phyloP scores from a whole-genome alignment of 2,329 filamentous ascomycete species.

The Phyllosticta ampelicida region DNA sequence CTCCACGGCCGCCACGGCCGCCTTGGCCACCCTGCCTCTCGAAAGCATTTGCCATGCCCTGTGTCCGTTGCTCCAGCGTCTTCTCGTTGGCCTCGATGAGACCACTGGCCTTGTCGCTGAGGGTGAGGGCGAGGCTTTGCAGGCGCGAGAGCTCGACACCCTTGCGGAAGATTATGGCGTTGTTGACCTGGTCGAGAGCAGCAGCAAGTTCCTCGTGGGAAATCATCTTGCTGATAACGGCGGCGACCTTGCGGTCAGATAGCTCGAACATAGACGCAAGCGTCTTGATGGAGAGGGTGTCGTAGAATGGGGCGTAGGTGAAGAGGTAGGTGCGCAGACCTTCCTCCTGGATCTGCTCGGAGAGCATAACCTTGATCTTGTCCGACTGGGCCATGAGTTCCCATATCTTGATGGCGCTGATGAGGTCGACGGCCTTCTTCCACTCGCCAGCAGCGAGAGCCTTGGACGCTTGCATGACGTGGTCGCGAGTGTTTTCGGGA shows the following conservation, averaged over 20 bases:
- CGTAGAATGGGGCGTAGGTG: slow-evolving; percentile 98
- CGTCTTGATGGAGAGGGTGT: slow-evolving; percentile 79
- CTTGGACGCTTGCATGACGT: slow-evolving; percentile 98
- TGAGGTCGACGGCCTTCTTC: slow-evolving; percentile 90
- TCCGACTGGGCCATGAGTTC: slow-evolving; percentile 88
- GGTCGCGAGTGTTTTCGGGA: slow-evolving; percentile 96
- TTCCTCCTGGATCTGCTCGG: slow-evolving; percentile 97
- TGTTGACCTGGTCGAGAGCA: slow-evolving; percentile 93
- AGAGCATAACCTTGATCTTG: slow-evolving; percentile 94
- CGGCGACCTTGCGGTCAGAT: slow-evolving; percentile 78
- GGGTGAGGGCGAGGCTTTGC: slow-evolving; percentile 85
- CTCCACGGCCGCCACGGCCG: slow-evolving; percentile 49
- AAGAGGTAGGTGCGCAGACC: slow-evolving; percentile 97
- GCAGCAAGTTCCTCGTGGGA: slow-evolving; percentile 96
- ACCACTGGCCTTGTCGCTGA: slow-evolving; percentile 91
- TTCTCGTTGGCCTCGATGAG: slow-evolving; percentile 97
- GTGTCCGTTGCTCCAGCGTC: slow-evolving; percentile 91
- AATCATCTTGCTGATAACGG: slow-evolving; percentile 98
- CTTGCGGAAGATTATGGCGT: slow-evolving; percentile 98
- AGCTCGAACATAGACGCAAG: slow-evolving; percentile 94
- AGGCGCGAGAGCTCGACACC: slow-evolving; percentile 94
- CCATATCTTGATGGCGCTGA: slow-evolving; percentile 99
- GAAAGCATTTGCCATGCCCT: slow-evolving; percentile 90
- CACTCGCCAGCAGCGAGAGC: slow-evolving; percentile 93
- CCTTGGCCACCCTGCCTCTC: slow-evolving; percentile 79